Conservation (phyloP, 208 protist genomes). For the Trichomonas vaginalis region DNA sequence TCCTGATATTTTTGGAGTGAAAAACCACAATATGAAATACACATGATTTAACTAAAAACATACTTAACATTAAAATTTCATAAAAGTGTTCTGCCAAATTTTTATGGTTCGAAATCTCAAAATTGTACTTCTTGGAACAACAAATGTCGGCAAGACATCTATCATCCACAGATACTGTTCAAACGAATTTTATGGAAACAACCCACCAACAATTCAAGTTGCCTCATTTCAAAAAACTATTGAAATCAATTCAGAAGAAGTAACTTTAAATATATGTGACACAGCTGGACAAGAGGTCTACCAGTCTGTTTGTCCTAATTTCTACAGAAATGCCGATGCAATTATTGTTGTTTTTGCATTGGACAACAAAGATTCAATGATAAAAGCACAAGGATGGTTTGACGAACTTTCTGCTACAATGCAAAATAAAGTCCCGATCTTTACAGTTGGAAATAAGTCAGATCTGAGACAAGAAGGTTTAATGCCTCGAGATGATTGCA, state of each 20-base stretch:
- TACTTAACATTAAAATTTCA: no score
- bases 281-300: not conserved
- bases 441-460: not conserved
- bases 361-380: not conserved
- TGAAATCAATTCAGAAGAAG: not conserved
- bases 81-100: no score
- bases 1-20: no score
- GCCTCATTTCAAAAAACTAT: not conserved
- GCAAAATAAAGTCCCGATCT: not conserved
- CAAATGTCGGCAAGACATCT: slow-evolving; percentile 6
- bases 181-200: not conserved
- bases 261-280: not conserved
- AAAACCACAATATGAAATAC: no score
- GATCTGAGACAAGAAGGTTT: not conserved
- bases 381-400: not conserved
- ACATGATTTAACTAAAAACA: no score
- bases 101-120: no score
- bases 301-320: not conserved
- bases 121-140: not conserved
- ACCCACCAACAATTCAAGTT: not conserved
- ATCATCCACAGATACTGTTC: not conserved
- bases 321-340: not conserved
- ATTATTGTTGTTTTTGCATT: not conserved
- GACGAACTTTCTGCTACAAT: not conserved
- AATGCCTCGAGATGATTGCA: not conserved